Conservation (phyloP, 192 early-diverging fungal species). For the Linnemannia schmuckeri region DNA sequence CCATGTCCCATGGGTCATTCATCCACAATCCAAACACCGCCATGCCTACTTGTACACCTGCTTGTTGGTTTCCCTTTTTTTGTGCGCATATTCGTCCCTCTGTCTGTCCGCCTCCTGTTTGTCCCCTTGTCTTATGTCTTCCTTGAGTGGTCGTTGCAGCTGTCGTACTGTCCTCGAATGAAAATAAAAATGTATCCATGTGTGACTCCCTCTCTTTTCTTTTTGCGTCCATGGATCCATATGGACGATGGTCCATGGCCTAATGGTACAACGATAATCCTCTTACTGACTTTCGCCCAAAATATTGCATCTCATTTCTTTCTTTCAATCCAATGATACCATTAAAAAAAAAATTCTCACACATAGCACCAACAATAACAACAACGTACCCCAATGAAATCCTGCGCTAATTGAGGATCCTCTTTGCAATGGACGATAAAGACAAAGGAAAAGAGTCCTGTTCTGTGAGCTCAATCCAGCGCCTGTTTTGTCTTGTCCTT, state of each 20-base stretch:
- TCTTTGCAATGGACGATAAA: not conserved
- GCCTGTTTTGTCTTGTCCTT: not conserved
- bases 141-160: not conserved
- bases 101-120: not conserved
- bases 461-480: not conserved
- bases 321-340: not conserved
- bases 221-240: no score
- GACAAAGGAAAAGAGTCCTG: not conserved
- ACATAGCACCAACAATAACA: not conserved
- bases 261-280: constrained; percentile 5
- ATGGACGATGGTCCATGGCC: not conserved
- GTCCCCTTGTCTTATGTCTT: not conserved
- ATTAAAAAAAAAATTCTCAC: not conserved
- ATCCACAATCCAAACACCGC: not conserved
- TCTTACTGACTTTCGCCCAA: not conserved
- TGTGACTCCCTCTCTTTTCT: no score
- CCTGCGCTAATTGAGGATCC: not conserved
- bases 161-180: not conserved
- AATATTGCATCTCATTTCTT: not conserved
- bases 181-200: not conserved
- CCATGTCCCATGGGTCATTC: not conserved
- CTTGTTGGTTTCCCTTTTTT: not conserved
- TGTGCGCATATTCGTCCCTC: not conserved
- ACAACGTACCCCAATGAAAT: not conserved
- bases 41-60: not conserved